Base-by-base conservation (phyloP, 2,329 filamentous ascomycete genomes). In the Xylariaceae sp. region DNA sequence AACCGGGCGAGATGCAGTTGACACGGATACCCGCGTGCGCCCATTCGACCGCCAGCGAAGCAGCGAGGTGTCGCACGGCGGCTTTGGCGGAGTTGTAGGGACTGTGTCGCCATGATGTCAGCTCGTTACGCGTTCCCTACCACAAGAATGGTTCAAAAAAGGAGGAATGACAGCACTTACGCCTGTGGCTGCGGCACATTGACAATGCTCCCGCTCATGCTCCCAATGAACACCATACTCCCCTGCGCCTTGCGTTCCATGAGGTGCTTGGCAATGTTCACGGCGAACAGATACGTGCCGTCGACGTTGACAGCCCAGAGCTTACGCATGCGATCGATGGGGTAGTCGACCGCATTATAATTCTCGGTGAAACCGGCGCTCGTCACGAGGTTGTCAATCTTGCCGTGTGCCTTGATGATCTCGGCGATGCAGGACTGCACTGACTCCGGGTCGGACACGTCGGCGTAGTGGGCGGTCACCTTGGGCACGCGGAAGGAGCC, bases 351-450 rank as follows among this genome's bases (percentile, higher is more conserved):
- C 51, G 93, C 93, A 69, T 95, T 88, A 71, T 92, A 95, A 79
- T 97, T 97, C 79, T 97, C 93, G 11, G 90, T 94, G 78, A 97
- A 96, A 51, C 93, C 93, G 53, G 93, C 93, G n/a, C 91, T 95
- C 30, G 93, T 97, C 68, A 97, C 92, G 30, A 97, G 83, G 75
- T 90, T 88, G 76, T 96, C 92, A 67, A 97, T 91, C 74, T 89
- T 88, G 75, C 88, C 87, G 73, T 96, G 92, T 60, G 82, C 76
- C 53, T 78, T 68, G 54, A 93, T 72, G 65, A 93, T 82, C 61
- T 91, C 88, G 44, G 80, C 78, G 66, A 97, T 81, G 67, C 88
- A 88, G 37, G 79, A 75, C 59, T 89, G 86, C 63, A 97, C 92
- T 5, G 90, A 93, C 53, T 86, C 83, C 18, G 88, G 88, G 68